A percentile compares a stretch with the other conserved stretches of the same genome.
Conservation (phyloP, 805 yeast genomes). For the Wickerhamomyces hampshirensis region DNA sequence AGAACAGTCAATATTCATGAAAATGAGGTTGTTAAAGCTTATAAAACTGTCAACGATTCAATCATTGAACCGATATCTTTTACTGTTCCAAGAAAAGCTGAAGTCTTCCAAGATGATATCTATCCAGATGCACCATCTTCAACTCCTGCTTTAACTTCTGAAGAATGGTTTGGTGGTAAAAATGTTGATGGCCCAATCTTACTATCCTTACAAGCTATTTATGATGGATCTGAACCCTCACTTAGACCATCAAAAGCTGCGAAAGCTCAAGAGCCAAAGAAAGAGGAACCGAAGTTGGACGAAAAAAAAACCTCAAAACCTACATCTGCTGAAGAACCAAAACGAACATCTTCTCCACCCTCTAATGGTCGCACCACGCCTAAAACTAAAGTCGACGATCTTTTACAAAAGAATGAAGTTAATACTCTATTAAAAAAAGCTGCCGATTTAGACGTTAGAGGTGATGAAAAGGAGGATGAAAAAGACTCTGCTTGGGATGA, state of each 20-base stretch:
- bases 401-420: slow-evolving; percentile 45
- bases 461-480: slow-evolving; percentile 18
- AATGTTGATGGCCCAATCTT: slow-evolving; percentile 78
- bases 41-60: slow-evolving; percentile 83
- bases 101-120: slow-evolving; percentile 87
- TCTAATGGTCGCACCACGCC: slow-evolving; percentile 28
- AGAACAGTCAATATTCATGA: slow-evolving; percentile 71
- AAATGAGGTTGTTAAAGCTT: slow-evolving; percentile 78
- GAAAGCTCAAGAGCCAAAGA: slow-evolving; percentile 19
- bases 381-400: slow-evolving; percentile 42
- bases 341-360: slow-evolving; percentile 7
- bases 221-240: slow-evolving; percentile 64
- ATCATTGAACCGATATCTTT: slow-evolving; percentile 88
- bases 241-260: slow-evolving; percentile 32
- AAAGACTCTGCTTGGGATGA: slow-evolving; percentile 32
- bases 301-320: slow-evolving; percentile 24
- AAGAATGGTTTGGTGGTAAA: slow-evolving; percentile 78
- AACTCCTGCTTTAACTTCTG: slow-evolving; percentile 72
- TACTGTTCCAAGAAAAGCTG: slow-evolving; percentile 90
- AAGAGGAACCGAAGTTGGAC: slow-evolving; percentile 20
- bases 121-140: slow-evolving; percentile 87
- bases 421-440: slow-evolving; percentile 44
- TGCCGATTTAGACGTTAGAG: slow-evolving; percentile 34
- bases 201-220: slow-evolving; percentile 68
- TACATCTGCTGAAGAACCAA: slow-evolving; percentile 16